Base-by-base conservation (phyloP, 495 filamentous ascomycete species). In the Aspergillus ellipticus region DNA sequence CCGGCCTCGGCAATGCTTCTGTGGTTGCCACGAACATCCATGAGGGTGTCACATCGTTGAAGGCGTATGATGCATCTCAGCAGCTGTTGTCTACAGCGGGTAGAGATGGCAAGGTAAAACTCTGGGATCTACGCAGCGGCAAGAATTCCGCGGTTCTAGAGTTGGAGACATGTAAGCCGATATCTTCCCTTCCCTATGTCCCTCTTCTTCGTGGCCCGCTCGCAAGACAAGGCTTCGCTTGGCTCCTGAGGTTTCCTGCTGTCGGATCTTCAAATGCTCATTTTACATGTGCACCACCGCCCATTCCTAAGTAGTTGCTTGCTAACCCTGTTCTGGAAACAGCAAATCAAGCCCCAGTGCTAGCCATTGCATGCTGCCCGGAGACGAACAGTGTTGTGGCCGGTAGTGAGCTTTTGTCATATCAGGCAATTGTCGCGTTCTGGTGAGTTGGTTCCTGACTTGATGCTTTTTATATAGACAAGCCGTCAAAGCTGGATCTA, bases 331-430 rank as follows among this genome's bases (percentile, higher is more conserved):
- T 28, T 22, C 45, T 60, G 43, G 63, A 9, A 21, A 42, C 39
- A 82, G 78, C 65, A 42, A 78, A 60, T 47, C 58, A 71, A 42
- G 66, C 74, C 0, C 78, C 86, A 24, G 77, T 92, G 28, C 73
- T 90, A n/a, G 89, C 90, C 1, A 71, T 94, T 17, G 84, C 84
- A 22, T 85, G 82, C 66, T 81, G 79, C 24, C 72, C 73, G 48
- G 70, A 73, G 39, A 79, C 77, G 15, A 83, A 83, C 60, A 71
- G 78, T 10, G 66, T 96, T 11, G 89, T 84, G 26, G 87, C 85
- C 22, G 93, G 93, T 8, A 91, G 88, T 7, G 92, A 96, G 67
- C 73, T 94, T 24, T 80, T 79, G 13, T 83, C 90, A 35, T 82
- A 82, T 24, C 83, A 89, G 66, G 88, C 89, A 15, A 79, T 83